Percentiles rank a stretch among this genome's conserved stretches.
phyloP scores from a whole-genome alignment of 192 early-diverging fungal genomes.

The Podila horticola region DNA sequence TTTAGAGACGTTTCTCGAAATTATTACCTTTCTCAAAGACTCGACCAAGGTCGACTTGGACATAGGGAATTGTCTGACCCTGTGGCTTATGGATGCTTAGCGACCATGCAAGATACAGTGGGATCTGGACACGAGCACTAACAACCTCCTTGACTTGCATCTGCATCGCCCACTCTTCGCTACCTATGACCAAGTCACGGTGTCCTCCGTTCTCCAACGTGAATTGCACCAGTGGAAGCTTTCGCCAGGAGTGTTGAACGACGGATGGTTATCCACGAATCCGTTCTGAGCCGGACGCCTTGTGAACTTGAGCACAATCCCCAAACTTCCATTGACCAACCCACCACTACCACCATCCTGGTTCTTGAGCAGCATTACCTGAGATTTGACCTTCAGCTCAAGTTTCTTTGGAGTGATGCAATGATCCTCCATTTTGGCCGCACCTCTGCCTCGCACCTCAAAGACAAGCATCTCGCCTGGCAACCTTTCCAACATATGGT shows the following conservation, averaged over 20 bases:
- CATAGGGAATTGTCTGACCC: conserved; percentile 83
- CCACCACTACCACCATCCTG: conserved; percentile 45
- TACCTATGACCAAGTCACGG: conserved; percentile 23
- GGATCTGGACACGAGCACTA: conserved; percentile 59
- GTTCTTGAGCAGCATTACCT: conserved; percentile 90
- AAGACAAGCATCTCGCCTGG: conserved; percentile 57
- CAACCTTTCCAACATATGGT: conserved; percentile 61
- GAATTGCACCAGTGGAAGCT: conserved; percentile 25
- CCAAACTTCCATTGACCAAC: conserved; percentile 87
- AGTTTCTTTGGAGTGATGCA: conserved; percentile 73
- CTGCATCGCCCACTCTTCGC: conserved; percentile 40
- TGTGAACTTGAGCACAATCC: conserved; percentile 61
- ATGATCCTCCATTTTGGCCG: conserved; percentile 50
- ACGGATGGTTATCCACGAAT: background rate
- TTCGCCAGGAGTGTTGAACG: conserved; percentile 21
- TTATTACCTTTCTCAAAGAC: conserved; percentile 78
- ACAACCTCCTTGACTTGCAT: conserved; percentile 12
- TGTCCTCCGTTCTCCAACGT: background rate
- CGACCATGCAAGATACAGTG: conserved; percentile 84
- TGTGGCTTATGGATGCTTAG: conserved; percentile 90
- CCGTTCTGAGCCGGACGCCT: conserved; percentile 17
- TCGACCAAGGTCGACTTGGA: conserved; percentile 79
- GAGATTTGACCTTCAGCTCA: conserved; percentile 78
- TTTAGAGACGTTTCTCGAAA: no score
- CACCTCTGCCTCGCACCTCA: conserved; percentile 54